These are phyloP conservation scores for Lasiosphaeriaceae sp. DNA, from an alignment of 495 filamentous ascomycete genomes.

Conservation along the genomic window DNA sequence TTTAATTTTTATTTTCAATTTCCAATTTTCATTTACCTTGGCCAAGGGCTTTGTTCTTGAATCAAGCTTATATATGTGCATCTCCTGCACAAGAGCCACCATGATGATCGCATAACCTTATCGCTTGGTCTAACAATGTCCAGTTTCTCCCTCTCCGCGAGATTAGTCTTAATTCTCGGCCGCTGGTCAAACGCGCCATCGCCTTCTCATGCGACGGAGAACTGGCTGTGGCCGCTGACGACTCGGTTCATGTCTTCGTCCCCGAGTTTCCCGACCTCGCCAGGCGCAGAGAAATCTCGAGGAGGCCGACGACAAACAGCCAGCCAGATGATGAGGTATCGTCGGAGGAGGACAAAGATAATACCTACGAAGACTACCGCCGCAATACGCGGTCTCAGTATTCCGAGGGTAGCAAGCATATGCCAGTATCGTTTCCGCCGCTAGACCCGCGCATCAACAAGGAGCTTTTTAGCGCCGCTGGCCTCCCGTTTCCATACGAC, in stretches of 20 bases:
- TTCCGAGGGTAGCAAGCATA: slow-evolving; percentile 31
- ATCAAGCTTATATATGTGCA: too few relatives aligned
- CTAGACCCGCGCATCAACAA: slow-evolving; percentile 32
- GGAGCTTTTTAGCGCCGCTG: slow-evolving; percentile 25
- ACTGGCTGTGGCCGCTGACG: slow-evolving; percentile 44
- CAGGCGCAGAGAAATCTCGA: slow-evolving; percentile 8
- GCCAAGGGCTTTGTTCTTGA: too few relatives aligned
- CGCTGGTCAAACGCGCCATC: slow-evolving; percentile 41
- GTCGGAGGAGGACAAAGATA: slow-evolving; percentile 19
- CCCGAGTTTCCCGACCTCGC: slow-evolving; percentile 37
- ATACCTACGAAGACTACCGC: slow-evolving; percentile 8
- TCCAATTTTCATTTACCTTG: too few relatives aligned
- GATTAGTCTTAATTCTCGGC: slow-evolving; percentile 38
- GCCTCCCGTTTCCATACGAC: slow-evolving; percentile 24
- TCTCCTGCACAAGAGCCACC: too few relatives aligned
- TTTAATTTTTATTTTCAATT: too few relatives aligned
- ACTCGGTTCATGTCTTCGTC: slow-evolving; percentile 44
- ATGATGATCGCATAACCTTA: too few relatives aligned
- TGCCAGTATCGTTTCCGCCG: slow-evolving; percentile 33
- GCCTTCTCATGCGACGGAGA: slow-evolving; percentile 48
- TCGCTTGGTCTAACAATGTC: not conserved
- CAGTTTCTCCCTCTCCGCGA: slow-evolving; percentile 36
- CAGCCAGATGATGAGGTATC: slow-evolving; percentile 14
- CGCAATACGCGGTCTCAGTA: slow-evolving; percentile 24
- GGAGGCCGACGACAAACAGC: not conserved